phyloP scores from a whole-genome alignment of 2,329 filamentous ascomycete species.

The Cercospora sojina region DNA sequence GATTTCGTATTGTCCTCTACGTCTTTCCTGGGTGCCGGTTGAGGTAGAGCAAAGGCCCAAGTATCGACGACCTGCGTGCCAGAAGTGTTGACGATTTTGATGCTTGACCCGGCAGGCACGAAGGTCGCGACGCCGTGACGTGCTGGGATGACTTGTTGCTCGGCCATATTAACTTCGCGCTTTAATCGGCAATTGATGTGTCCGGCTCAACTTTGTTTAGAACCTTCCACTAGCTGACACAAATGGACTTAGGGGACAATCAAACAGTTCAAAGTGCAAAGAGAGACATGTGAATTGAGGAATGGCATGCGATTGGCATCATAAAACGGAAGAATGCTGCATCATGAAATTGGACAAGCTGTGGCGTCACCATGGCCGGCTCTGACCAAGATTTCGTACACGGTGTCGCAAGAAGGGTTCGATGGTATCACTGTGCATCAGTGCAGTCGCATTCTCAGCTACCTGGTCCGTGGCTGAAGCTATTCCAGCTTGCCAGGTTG shows the following conservation, averaged over 20 bases:
- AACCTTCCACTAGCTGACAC: neutral
- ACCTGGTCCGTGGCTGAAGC: slow-evolving; percentile 19
- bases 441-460: slow-evolving; percentile 16
- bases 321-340: neutral
- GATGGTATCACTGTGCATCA: slow-evolving; percentile 24
- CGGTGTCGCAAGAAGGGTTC: slow-evolving; percentile 19
- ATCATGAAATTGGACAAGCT: neutral
- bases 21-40: slow-evolving; percentile 41
- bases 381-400: slow-evolving; percentile 18
- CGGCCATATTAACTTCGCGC: slow-evolving; percentile 18
- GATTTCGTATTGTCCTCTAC: slow-evolving; percentile 23
- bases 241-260: neutral
- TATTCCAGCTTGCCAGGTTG: slow-evolving; percentile 6
- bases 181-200: neutral
- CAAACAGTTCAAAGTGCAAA: neutral
- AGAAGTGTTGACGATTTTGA: slow-evolving; percentile 53
- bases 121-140: slow-evolving; percentile 53
- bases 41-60: slow-evolving; percentile 50
- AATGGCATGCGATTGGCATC: neutral
- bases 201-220: neutral
- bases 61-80: slow-evolving; percentile 52
- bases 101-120: slow-evolving; percentile 49
- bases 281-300: neutral
- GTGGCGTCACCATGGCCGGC: slow-evolving; percentile 20
- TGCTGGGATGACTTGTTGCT: slow-evolving; percentile 48